Evolutionary conservation across 2,329 filamentous ascomycete genomes (phyloP).

Genomic region (Apiospora kogelbergensis): DNA sequence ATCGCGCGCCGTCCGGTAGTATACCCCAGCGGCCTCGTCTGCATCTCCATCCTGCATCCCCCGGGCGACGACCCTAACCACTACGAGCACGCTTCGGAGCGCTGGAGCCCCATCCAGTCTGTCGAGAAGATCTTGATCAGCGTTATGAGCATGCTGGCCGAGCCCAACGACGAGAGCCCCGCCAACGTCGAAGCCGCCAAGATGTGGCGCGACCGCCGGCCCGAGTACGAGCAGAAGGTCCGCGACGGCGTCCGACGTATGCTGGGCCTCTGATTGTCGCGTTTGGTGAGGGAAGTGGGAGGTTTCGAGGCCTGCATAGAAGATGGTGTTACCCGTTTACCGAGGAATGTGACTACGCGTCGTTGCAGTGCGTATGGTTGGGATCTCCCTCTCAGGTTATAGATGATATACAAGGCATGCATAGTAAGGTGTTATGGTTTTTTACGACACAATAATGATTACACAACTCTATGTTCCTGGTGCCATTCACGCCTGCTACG

Average conservation of each 20-base stretch:
- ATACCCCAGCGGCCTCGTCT: conserved; percentile 88
- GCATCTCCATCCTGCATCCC: conserved; percentile 96
- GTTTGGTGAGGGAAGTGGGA: too few species aligned
- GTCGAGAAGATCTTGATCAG: conserved; percentile 97
- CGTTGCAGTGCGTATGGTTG: neutral
- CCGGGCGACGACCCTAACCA: conserved; percentile 97
- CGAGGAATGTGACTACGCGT: neutral
- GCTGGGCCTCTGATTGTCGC: conserved; percentile 63
- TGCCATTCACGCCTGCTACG: neutral
- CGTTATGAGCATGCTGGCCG: conserved; percentile 97
- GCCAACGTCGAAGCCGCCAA: conserved; percentile 95
- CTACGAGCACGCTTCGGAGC: conserved; percentile 93
- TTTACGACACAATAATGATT: conserved; percentile 5
- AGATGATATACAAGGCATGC: conserved; percentile 2
- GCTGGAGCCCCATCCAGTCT: conserved; percentile 95
- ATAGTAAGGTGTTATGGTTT: conserved; percentile 4
- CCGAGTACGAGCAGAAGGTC: conserved; percentile 85
- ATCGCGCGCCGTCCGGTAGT: conserved; percentile 50
- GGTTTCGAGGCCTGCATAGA: neutral
- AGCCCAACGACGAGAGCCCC: conserved; percentile 95
- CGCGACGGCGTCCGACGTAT: conserved; percentile 77
- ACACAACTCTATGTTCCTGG: neutral
- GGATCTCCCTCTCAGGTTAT: neutral
- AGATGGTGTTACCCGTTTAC: neutral
- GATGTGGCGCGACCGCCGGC: conserved; percentile 86